Percentiles rank a stretch among this genome's conserved stretches.
phyloP scores from a whole-genome alignment of 2,329 filamentous ascomycete genomes.

The Graphilbum sp. region DNA sequence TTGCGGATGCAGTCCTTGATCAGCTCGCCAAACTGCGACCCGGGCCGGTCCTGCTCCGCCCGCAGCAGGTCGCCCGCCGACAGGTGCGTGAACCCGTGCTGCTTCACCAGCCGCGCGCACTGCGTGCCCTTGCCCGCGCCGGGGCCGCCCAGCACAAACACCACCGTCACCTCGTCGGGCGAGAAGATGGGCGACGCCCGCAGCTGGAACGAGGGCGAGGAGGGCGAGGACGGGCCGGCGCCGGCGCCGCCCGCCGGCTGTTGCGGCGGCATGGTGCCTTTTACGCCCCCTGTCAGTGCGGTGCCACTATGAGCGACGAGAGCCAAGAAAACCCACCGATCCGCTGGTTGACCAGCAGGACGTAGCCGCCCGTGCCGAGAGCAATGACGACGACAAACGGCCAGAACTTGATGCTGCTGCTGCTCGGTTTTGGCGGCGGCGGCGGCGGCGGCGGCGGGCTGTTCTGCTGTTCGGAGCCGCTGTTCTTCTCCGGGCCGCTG shows the following conservation, averaged over 20 bases:
- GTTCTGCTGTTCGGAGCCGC: no score
- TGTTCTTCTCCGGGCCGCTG: background rate
- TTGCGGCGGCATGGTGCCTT: slow-evolving; percentile 4
- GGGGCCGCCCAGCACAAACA: slow-evolving; percentile 92
- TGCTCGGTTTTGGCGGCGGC: slow-evolving; percentile 7
- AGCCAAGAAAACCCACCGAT: slow-evolving; percentile 18
- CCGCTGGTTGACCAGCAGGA: slow-evolving; percentile 30
- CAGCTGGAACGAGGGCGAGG: slow-evolving; percentile 15
- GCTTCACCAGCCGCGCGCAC: slow-evolving; percentile 69
- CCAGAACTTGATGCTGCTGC: slow-evolving; percentile 34
- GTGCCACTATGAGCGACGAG: background rate
- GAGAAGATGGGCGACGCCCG: slow-evolving; percentile 50
- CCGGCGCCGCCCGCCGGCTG: slow-evolving; percentile 6
- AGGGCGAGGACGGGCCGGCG: slow-evolving; percentile 10
- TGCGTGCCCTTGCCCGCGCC: slow-evolving; percentile 96
- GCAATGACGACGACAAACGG: slow-evolving; percentile 36
- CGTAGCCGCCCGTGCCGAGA: slow-evolving; percentile 30
- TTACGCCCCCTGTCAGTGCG: background rate
- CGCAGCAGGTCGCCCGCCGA: slow-evolving; percentile 87
- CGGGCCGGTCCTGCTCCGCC: slow-evolving; percentile 76
- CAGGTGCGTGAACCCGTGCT: slow-evolving; percentile 86
- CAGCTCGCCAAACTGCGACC: slow-evolving; percentile 77
- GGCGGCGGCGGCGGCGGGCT: slow-evolving; percentile 5
- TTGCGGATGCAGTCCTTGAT: slow-evolving; percentile 91
- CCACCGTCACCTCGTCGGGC: slow-evolving; percentile 62